Base-by-base conservation (phyloP, 768 basidiomycete species). In the Panellus pusillus region DNA sequence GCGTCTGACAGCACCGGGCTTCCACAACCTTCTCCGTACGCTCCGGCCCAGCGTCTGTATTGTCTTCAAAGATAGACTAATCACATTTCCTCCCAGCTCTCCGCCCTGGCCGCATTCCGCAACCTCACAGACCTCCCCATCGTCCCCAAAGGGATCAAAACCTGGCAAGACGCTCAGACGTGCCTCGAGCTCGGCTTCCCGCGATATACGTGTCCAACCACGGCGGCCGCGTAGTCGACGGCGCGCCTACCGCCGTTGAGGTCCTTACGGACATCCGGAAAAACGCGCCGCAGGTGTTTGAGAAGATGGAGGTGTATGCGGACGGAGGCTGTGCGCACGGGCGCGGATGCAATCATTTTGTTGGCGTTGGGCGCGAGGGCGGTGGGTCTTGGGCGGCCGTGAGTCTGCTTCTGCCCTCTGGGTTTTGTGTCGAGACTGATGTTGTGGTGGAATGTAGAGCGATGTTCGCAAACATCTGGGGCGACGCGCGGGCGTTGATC, bases 261-360 rank as follows among this genome's bases (percentile, higher is more conserved):
- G 67, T 74, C 18, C 66, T 77, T 9, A 57, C 72, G 50, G 75
- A 76, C 54, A 71, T 78, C 38, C 64, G 69, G 13, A 62, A 66
- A 54, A 63, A 70, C 48, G 68, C 69, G 15, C 76, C 76, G 2
- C 68, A 73, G 44, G 67, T 74, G 7, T 66, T 77, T n/a, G 58
- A 70, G 0, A 57, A 68, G 45, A 66, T 69, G 61, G 74, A 79
- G 58, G 67, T 79, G 12, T 78, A 69, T 49, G 67, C 73, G 19
- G 78, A 79, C 51, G 79, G 79, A 1, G 79, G 79, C 4, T n/a
- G 70, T 78, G 36, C 61, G 75, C 19, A 60, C 75, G 8, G 79
- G 78, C 0, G 77, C 75, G 0, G 77, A 79, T 51, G 67, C 77
- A 15, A 54, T 79, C 17, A 76, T 74, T 48, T 70, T 74, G 12